Conservation (phyloP, 2,329 filamentous ascomycete species). For the Raffaelea deltoideospora region DNA sequence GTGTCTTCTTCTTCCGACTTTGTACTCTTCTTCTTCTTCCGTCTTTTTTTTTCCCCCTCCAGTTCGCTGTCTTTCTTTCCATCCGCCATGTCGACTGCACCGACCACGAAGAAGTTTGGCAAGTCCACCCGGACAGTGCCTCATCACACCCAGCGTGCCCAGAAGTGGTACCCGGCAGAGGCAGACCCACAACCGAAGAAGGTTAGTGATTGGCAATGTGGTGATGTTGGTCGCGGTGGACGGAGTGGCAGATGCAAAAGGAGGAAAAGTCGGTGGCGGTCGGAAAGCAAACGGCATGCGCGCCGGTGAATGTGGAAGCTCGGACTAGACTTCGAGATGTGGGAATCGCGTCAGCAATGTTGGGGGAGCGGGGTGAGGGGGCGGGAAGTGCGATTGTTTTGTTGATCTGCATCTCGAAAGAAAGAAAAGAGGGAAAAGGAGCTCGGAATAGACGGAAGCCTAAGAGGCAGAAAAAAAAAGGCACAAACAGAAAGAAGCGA, state of each 20-base stretch:
- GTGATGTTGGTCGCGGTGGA: neutral
- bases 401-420: too few relatives aligned
- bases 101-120: conserved; percentile 87
- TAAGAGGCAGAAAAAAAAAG: neutral
- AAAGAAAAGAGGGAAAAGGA: neutral
- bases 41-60: conserved; percentile 2
- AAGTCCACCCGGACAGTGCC: conserved; percentile 78
- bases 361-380: too few relatives aligned
- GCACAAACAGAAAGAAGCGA: neutral
- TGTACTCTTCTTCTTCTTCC: conserved; percentile 4
- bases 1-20: conserved; percentile 1
- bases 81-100: conserved; percentile 51
- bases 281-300: neutral
- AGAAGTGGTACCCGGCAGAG: conserved; percentile 98
- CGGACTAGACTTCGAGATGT: too few relatives aligned
- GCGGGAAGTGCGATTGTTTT: too few relatives aligned
- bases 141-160: conserved; percentile 76
- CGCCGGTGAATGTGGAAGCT: too few relatives aligned
- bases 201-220: conserved; percentile 53
- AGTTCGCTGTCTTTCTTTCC: conserved; percentile 2
- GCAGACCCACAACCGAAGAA: conserved; percentile 82
- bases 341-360: too few relatives aligned
- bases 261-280: neutral
- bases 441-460: neutral
- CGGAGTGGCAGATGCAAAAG: neutral